Percentiles rank a stretch among this genome's conserved stretches.
phyloP scores from a whole-genome alignment of 208 protist species.

The Trypanosoma mega region DNA sequence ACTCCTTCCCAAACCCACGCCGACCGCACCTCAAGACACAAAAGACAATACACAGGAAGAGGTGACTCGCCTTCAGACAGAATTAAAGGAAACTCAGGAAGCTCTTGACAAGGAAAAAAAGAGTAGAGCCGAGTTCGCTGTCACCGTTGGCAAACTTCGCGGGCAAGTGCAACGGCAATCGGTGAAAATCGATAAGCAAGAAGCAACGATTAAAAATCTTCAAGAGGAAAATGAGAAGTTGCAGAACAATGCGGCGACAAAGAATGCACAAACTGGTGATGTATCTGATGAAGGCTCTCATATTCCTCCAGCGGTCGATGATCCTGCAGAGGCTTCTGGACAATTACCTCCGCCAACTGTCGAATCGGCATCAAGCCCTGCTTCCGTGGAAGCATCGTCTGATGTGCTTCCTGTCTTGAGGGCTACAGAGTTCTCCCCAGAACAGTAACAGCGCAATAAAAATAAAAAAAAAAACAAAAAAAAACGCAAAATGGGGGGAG shows the following conservation, averaged over 20 bases:
- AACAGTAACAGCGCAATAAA: not conserved
- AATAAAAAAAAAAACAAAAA: not conserved
- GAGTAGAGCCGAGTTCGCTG: constrained; percentile 55
- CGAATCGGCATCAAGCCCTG: not conserved
- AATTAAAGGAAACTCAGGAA: constrained; percentile 70
- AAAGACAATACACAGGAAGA: constrained; percentile 29
- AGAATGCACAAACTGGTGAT: not conserved
- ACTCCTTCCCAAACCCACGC: constrained; percentile 24
- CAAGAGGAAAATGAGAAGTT: constrained; percentile 41
- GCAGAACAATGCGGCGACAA: not conserved
- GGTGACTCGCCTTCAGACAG: constrained; percentile 41
- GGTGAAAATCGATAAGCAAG: constrained; percentile 56
- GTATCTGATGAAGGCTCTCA: not conserved
- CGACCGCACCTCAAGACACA: constrained; percentile 9
- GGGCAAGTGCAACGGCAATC: constrained; percentile 51
- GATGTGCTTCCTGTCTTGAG: not conserved
- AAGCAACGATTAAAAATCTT: constrained; percentile 42
- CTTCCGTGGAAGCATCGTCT: not conserved
- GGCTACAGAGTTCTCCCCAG: not conserved
- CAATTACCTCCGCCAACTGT: not conserved
- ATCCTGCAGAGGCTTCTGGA: not conserved
- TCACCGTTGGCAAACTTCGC: constrained; percentile 55
- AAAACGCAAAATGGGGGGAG: not conserved
- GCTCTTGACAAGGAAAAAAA: constrained; percentile 64
- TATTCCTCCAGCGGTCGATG: not conserved